Conservation (phyloP, 345 rosid genomes). For the Eucalyptus curtisii region DNA sequence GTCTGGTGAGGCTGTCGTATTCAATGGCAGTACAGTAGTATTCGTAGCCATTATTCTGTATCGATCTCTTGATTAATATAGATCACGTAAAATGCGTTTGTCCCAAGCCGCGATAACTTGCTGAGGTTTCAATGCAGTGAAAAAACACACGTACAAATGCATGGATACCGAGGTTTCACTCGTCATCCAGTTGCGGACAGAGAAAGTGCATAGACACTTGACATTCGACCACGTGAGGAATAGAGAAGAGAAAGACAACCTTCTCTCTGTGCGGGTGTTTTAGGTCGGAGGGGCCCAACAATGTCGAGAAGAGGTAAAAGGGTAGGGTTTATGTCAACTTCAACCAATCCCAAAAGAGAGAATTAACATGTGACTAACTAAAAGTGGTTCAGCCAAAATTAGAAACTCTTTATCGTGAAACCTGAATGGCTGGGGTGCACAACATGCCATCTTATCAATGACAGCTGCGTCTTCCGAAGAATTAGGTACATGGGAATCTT, state of each 20-base stretch:
- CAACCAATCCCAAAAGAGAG: constrained; percentile 7
- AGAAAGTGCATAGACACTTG: neutral
- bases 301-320: constrained; percentile 13
- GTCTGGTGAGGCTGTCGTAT: neutral
- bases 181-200: neutral
- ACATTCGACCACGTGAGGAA: neutral
- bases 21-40: neutral
- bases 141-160: neutral
- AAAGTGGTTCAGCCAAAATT: constrained; percentile 7
- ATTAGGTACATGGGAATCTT: neutral
- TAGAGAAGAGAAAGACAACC: neutral
- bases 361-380: constrained; percentile 14
- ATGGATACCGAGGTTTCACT: neutral
- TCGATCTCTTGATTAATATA: neutral
- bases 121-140: neutral
- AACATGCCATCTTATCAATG: neutral
- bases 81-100: neutral
- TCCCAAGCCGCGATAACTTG: neutral
- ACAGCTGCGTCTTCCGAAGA: neutral
- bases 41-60: neutral
- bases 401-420: constrained; percentile 13
- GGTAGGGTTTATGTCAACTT: constrained; percentile 28
- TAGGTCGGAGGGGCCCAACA: constrained; percentile 1
- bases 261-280: neutral
- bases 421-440: neutral